phyloP scores from a whole-genome alignment of 805 yeast species.

The Pichia membranifaciens region DNA sequence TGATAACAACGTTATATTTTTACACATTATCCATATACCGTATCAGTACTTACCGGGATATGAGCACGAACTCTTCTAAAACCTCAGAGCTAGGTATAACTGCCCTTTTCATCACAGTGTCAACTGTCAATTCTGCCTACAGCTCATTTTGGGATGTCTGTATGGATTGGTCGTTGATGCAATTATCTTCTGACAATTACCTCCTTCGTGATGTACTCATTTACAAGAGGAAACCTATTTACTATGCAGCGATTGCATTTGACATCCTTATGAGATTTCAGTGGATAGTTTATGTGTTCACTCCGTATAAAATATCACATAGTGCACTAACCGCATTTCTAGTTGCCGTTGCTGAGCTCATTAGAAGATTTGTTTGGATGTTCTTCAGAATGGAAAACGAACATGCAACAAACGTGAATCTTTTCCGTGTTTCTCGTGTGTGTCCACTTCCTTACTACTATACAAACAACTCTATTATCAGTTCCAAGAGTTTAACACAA shows the following conservation, averaged over 20 bases:
- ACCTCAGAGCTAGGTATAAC: slow-evolving; percentile 26
- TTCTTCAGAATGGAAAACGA: slow-evolving; percentile 93
- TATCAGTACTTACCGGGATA: slow-evolving; percentile 37
- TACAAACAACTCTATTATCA: background rate
- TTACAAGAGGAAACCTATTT: slow-evolving; percentile 50
- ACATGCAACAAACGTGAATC: slow-evolving; percentile 81
- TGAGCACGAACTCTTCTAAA: slow-evolving; percentile 20
- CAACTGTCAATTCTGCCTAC: slow-evolving; percentile 62
- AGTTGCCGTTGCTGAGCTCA: slow-evolving; percentile 74
- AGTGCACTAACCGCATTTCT: slow-evolving; percentile 80
- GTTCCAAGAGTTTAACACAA: background rate
- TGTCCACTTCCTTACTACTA: slow-evolving; percentile 77
- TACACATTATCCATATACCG: slow-evolving; percentile 72
- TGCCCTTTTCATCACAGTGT: slow-evolving; percentile 65
- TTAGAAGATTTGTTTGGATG: slow-evolving; percentile 85
- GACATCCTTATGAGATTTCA: slow-evolving; percentile 77
- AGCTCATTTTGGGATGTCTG: slow-evolving; percentile 82
- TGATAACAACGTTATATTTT: slow-evolving; percentile 60
- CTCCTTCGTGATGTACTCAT: slow-evolving; percentile 69
- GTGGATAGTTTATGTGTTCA: slow-evolving; percentile 86
- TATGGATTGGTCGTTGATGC: slow-evolving; percentile 94
- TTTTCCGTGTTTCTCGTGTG: slow-evolving; percentile 83
- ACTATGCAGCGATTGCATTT: slow-evolving; percentile 66
- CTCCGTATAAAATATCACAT: slow-evolving; percentile 70
- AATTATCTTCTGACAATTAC: slow-evolving; percentile 49